These are phyloP conservation scores for Alloascoidea hylecoeti DNA, from an alignment of 805 yeast genomes.

Conservation along the genomic window DNA sequence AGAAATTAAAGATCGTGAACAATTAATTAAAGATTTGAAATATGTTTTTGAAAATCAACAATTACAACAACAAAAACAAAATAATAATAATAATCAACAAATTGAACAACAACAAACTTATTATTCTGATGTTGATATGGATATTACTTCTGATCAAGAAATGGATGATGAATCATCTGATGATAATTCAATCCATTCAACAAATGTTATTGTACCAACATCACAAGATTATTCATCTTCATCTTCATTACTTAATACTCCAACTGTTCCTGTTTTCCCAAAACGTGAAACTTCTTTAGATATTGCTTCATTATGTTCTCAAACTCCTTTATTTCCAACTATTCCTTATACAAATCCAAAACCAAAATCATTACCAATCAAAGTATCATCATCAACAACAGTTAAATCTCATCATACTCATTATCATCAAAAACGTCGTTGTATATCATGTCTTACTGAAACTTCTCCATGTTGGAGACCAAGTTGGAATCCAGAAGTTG, in stretches of 20 bases:
- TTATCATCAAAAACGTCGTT: slow-evolving; percentile 30
- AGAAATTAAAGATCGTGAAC: neutral
- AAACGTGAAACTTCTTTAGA: neutral
- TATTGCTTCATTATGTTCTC: slow-evolving; percentile 3
- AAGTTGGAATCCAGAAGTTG: slow-evolving; percentile 80
- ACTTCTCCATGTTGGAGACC: slow-evolving; percentile 99
- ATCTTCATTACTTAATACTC: no score
- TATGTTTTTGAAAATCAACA: no score
- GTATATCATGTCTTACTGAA: slow-evolving; percentile 82
- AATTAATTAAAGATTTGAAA: neutral
- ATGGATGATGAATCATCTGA: neutral
- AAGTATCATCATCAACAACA: slow-evolving; percentile 4
- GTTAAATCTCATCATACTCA: slow-evolving; percentile 2
- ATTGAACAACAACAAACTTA: no score
- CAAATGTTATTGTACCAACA: neutral
- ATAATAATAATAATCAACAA: no score
- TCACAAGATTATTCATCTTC: neutral
- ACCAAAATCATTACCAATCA: slow-evolving; percentile 4
- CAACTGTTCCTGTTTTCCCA: no score
- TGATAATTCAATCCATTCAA: neutral
- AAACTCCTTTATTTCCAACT: slow-evolving; percentile 5
- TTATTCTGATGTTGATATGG: no score
- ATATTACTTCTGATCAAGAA: neutral
- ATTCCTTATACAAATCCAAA: neutral
- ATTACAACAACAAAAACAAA: no score